Percentiles rank a stretch among this genome's conserved stretches.
phyloP scores from a whole-genome alignment of 1,284 basidiomycete species.

The Jaminaea rosea region DNA sequence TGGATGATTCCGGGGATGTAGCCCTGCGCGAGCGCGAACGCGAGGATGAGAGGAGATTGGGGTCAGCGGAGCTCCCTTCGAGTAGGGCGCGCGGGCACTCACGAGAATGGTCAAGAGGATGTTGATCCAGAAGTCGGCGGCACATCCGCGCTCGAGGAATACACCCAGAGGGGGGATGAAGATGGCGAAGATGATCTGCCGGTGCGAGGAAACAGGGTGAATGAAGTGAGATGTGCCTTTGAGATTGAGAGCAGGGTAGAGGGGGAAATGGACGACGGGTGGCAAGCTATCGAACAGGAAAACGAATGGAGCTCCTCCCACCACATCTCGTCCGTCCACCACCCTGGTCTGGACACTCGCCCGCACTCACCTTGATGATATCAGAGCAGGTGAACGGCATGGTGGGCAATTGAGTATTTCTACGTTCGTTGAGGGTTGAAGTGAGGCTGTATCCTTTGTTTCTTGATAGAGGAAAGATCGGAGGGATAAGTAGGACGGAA shows the following conservation, averaged over 20 bases:
- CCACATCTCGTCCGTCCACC: too few relatives aligned
- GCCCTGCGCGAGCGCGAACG: too few relatives aligned
- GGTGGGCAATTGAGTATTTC: constrained; percentile 10
- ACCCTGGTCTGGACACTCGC: background rate
- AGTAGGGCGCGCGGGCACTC: background rate
- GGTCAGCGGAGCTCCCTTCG: background rate
- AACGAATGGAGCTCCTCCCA: too few relatives aligned
- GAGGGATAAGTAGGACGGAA: background rate
- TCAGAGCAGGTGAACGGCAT: constrained; percentile 39
- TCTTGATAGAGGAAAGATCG: too few relatives aligned
- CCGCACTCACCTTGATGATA: constrained; percentile 19
- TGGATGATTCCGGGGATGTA: constrained; percentile 41
- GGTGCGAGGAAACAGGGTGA: background rate
- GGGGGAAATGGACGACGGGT: too few relatives aligned
- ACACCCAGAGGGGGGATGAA: constrained; percentile 27
- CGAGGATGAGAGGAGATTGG: constrained; percentile 1
- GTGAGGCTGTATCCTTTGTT: too few relatives aligned
- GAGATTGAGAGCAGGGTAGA: background rate
- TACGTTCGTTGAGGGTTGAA: too few relatives aligned
- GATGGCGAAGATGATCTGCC: constrained; percentile 11
- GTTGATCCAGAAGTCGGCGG: constrained; percentile 20
- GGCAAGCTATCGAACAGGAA: too few relatives aligned
- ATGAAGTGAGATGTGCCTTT: background rate
- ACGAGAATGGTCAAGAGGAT: constrained; percentile 33
- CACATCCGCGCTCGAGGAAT: constrained; percentile 25